A percentile compares a stretch with the other conserved stretches of the same genome.
Conservation (phyloP, 2,329 filamentous ascomycete species). For the Talaromyces rugulosus region DNA sequence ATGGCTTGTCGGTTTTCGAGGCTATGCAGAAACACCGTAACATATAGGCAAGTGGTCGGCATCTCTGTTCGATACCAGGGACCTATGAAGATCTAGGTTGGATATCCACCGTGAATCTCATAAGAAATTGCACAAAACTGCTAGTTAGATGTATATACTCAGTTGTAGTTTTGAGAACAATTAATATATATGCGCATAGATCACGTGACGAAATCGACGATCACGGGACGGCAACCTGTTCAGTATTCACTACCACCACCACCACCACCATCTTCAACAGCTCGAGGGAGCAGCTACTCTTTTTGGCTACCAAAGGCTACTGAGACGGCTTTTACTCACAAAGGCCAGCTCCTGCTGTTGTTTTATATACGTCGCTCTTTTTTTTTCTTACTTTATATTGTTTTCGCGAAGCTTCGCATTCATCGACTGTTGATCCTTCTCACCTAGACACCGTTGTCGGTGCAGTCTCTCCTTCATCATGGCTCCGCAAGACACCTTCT, state of each 20-base stretch:
- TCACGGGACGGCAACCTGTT: slow-evolving; percentile 4
- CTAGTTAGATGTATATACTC: background rate
- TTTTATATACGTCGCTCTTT: background rate
- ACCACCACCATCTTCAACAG: slow-evolving; percentile 6
- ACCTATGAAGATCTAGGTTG: background rate
- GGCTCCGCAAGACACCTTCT: slow-evolving; percentile 82
- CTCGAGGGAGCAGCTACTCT: background rate
- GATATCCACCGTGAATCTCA: too few species aligned
- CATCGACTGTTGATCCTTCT: background rate
- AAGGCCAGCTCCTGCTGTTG: background rate
- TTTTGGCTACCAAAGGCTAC: background rate
- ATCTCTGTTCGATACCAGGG: background rate
- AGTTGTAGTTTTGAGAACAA: background rate
- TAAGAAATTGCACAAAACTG: background rate
- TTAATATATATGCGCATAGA: background rate
- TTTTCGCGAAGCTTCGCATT: background rate
- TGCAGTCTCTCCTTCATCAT: slow-evolving; percentile 37
- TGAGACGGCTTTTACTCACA: background rate
- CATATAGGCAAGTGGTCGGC: background rate
- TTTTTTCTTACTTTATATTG: background rate
- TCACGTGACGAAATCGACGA: slow-evolving; percentile 6
- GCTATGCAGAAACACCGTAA: slow-evolving; percentile 59
- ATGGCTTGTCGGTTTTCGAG: slow-evolving; percentile 60
- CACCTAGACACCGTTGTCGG: background rate
- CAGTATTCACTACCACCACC: slow-evolving; percentile 2